phyloP scores from a whole-genome alignment of 1,284 basidiomycete species.

The Microstroma glucosiphilum region DNA sequence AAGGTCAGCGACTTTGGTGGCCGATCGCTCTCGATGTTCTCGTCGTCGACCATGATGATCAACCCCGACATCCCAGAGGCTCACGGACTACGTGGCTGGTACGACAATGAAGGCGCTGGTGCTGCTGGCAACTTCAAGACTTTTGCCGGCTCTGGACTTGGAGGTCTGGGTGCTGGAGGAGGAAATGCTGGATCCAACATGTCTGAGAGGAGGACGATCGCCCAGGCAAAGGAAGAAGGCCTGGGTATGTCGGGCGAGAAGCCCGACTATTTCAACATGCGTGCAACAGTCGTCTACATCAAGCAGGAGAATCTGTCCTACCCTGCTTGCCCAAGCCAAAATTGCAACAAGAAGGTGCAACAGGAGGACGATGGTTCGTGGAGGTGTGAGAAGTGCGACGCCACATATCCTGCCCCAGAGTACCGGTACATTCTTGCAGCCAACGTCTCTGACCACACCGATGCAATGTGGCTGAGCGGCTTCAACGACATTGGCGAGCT shows the following conservation, averaged over 20 bases:
- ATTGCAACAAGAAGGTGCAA: conserved; percentile 87
- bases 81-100: conserved; percentile 85
- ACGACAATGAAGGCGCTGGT: conserved; percentile 41
- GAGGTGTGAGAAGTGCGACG: conserved; percentile 91
- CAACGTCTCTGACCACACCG: conserved; percentile 81
- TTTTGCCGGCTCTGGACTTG: conserved; percentile 53
- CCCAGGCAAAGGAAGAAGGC: conserved; percentile 73
- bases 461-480: conserved; percentile 84
- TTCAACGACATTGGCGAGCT: conserved; percentile 86
- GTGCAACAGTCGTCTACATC: conserved; percentile 84
- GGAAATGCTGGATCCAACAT: conserved; percentile 40
- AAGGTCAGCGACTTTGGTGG: conserved; percentile 93
- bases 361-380: conserved; percentile 63
- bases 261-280: conserved; percentile 70
- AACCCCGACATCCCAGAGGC: conserved; percentile 86
- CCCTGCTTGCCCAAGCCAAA: conserved; percentile 74
- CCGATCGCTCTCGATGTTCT: conserved; percentile 67
- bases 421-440: conserved; percentile 87
- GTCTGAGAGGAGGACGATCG: conserved; percentile 60
- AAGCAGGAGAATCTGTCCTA: conserved; percentile 80
- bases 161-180: conserved; percentile 41
- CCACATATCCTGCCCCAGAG: conserved; percentile 65
- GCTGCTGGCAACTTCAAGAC: conserved; percentile 25
- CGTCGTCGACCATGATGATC: conserved; percentile 53
- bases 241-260: conserved; percentile 71